Evolutionary conservation across 306 rosid genomes (phyloP), one percentile per base, ranked within the genome.

Genomic region (Alnus glutinosa): DNA sequence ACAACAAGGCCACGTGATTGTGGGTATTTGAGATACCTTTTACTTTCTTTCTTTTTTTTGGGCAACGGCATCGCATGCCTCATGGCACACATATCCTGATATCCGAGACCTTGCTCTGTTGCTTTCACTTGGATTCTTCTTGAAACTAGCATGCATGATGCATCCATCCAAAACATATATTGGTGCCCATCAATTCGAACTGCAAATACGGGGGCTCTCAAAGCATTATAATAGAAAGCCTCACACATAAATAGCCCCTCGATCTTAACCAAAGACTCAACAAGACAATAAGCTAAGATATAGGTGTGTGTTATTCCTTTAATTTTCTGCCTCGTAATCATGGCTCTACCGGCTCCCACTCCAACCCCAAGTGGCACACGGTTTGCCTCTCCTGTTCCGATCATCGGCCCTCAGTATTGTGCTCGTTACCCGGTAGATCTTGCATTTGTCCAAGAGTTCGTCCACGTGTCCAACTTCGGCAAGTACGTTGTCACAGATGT

Each of bases 401-500:
- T 91, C 32, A 46, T 89, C 2, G 79, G 87, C 34, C 79, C 85
- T 49, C 87, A 84, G 47, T 91, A 55, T 30, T 86, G 92, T 67
- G 77, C 81, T 7, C 86, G 87, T 2, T 68, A 87, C 47, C 82
- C 83, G 0, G 75, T 86, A 2, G 88, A 84, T 71, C 83, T 91
- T 11, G 76, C 83, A 0, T 46, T 91, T 2, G 87, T 86, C 13
- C 76, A 71, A 63, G 84, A 89, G 66, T 86, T 83, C 4, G 13
- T 78, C 58, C 54, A 81, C 19, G 3, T 87, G 2, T 28, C 81
- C 1, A 84, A 77, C 28, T 23, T 23, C 13, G 89, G 81, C 3
- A 83, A 75, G 79, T 89, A 86, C 49, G 69, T 48, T 2, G 89
- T 89, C 68, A 82, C 86, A 0, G 96, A 89, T 47, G 18, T 82